Evolutionary conservation across 345 rosid species (phyloP), one percentile per base, ranked within the genome.

Genomic region (Iberis pinnata): DNA sequence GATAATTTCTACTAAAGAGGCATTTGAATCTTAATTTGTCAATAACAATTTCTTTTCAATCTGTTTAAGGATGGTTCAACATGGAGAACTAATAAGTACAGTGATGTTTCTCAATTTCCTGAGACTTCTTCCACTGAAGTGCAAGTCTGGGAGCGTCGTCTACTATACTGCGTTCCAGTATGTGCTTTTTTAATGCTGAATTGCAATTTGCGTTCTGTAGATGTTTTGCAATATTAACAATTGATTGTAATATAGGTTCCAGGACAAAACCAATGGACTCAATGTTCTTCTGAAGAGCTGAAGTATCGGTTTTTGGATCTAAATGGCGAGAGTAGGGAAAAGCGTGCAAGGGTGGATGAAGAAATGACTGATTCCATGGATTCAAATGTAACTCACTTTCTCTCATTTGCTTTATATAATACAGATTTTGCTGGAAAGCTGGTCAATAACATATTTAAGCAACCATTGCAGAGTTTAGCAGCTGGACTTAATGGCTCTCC

Each of bases 41-140:
- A 16, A 12, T 65, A 56, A 60, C 16, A 44, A 8, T 47, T 31
- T 5, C n/a, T 43, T 11, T 29, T 7, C 8, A 0, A 17, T 33
- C 4, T 35, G 45, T 56, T n/a, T 19, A 63, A 82, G 96, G 88
- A 82, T 80, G 95, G 70, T 0, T 61, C 77, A 2, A 63, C 56
- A n/a, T 88, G 98, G 98, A 75, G 88, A 72, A 85, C 98, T 11
- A 92, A 83, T 68, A 92, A 92, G 62, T 92, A 74, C 64, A 65
- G 53, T 62, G 96, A 92, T 64, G 55, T 76, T 11, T 75, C 80
- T 16, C 84, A 74, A 52, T 63, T 55, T 43, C 81, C 93, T 8
- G 69, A 79, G 61, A 78, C 64, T 17, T 46, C 74, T 15, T 53
- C 84, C 4, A 67, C 84, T 17, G 82, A 88, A 2, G 72, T 70